Base-by-base conservation (phyloP, 78 protist species). In the Protostelium mycophagum region DNA sequence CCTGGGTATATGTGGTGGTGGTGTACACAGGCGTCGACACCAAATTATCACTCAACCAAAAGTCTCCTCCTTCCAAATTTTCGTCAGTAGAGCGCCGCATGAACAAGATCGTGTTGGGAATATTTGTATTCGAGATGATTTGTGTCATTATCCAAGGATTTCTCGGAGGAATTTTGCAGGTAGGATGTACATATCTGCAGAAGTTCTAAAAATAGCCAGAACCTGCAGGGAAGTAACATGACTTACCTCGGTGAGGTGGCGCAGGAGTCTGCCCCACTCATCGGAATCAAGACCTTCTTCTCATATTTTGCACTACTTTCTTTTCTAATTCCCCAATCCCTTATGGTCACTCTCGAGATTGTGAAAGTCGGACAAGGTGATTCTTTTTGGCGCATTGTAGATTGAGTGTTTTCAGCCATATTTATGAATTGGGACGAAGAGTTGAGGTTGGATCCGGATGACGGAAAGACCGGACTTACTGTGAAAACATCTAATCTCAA, bases 21-120 rank as follows among this genome's bases (percentile, higher is more conserved):
- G 36, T 92, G 28, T 92, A 92, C 63, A 63, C 86, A 34, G 95
- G 95, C 34, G 85, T 83, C 36, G 88, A 92, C 34, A 90, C 95
- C 34, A 92, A 92, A 63, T 87, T 92, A 38, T 73, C 91, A 38
- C 89, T 92, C 39, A 92, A 92, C 63, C 95, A 92, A 87, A 92
- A 87, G 83, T 35, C 63, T 10, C 95, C 95, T 29, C 95, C 95
- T 36, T 87, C 91, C 37, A 92, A 92, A 86, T 89, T 90, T 83
- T 90, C 93, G 28, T 83, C 73, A 0, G 36, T 85, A 36, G 95
- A 92, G 83, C 88, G 73, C 28, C 85, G 63, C 85, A 36, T 92
- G 28, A 87, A 87, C 0, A 90, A 38, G 38, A 88, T 89, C 5
- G 95, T 92, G 34, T 85, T 92, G 84, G 92, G 88, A 34, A 87